These are phyloP conservation scores for Neurospora sp. DNA, from an alignment of 495 filamentous ascomycete species.

Conservation along the genomic window DNA sequence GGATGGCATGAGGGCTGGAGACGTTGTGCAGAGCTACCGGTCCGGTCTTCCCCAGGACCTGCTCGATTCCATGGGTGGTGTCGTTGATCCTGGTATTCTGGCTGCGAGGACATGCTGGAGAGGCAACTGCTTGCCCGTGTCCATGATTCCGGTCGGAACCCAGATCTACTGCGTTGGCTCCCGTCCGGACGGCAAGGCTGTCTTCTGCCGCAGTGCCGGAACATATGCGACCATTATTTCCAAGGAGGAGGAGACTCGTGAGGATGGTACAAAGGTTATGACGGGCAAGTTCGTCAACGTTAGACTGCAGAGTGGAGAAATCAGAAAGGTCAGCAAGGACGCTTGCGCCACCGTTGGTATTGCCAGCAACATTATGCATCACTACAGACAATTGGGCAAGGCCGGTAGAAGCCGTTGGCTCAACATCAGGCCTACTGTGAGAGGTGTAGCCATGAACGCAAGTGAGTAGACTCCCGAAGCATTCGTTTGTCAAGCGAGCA, in stretches of 20 bases:
- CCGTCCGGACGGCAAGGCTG: slow-evolving; percentile 56
- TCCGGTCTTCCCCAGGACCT: slow-evolving; percentile 76
- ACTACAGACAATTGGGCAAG: slow-evolving; percentile 86
- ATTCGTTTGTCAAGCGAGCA: neutral
- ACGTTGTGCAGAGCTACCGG: slow-evolving; percentile 83
- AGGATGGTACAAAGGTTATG: slow-evolving; percentile 40
- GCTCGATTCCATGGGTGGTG: slow-evolving; percentile 80
- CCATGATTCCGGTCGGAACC: slow-evolving; percentile 88
- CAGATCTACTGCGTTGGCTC: slow-evolving; percentile 86
- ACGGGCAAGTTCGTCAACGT: slow-evolving; percentile 64
- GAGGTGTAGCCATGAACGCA: slow-evolving; percentile 97
- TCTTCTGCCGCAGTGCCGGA: slow-evolving; percentile 89
- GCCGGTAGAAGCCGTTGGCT: slow-evolving; percentile 87
- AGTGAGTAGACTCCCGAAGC: slow-evolving; percentile 33
- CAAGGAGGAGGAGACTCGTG: slow-evolving; percentile 64
- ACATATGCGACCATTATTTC: slow-evolving; percentile 80
- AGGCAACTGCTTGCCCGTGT: slow-evolving; percentile 88
- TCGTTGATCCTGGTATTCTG: slow-evolving; percentile 85
- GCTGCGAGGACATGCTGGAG: slow-evolving; percentile 88
- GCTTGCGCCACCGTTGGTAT: slow-evolving; percentile 90
- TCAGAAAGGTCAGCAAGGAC: slow-evolving; percentile 76
- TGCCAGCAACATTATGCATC: slow-evolving; percentile 84
- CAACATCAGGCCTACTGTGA: slow-evolving; percentile 85
- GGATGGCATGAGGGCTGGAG: slow-evolving; percentile 86
- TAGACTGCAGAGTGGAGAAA: slow-evolving; percentile 82